These are phyloP conservation scores for Neurospora sp. DNA, from an alignment of 495 filamentous ascomycete genomes.

Conservation along the genomic window DNA sequence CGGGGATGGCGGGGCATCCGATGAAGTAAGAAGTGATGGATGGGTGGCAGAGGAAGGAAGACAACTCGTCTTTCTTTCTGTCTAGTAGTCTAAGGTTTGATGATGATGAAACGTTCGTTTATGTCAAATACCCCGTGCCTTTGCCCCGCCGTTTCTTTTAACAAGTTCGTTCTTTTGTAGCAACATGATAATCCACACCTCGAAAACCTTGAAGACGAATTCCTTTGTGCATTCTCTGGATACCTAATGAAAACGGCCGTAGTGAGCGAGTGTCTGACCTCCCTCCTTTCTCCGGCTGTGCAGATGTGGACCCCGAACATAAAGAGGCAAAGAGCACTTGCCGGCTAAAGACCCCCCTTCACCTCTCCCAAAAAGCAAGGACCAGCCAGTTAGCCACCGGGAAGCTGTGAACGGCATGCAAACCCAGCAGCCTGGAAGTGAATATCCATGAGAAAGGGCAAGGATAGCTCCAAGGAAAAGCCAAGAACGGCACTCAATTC, in stretches of 20 bases:
- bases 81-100: background rate
- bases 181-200: background rate
- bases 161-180: background rate
- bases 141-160: background rate
- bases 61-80: background rate
- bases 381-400: background rate
- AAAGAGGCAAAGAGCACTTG: background rate
- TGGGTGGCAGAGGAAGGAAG: background rate
- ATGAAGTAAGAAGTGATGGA: background rate
- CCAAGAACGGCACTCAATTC: background rate
- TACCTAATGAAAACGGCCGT: background rate
- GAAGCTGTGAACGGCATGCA: too few species aligned
- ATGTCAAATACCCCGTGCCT: background rate
- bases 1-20: background rate
- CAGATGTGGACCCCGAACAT: background rate
- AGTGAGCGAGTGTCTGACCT: background rate
- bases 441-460: too few species aligned
- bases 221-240: background rate
- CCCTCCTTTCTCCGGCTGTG: background rate
- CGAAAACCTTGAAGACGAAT: background rate
- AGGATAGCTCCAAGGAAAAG: background rate
- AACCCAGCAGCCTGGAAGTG: too few species aligned
- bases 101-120: background rate
- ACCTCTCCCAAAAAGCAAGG: background rate
- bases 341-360: background rate